A percentile compares a stretch with the other conserved stretches of the same genome.
phyloP scores from a whole-genome alignment of 2,329 filamentous ascomycete species.

The Penicillium sp. region DNA sequence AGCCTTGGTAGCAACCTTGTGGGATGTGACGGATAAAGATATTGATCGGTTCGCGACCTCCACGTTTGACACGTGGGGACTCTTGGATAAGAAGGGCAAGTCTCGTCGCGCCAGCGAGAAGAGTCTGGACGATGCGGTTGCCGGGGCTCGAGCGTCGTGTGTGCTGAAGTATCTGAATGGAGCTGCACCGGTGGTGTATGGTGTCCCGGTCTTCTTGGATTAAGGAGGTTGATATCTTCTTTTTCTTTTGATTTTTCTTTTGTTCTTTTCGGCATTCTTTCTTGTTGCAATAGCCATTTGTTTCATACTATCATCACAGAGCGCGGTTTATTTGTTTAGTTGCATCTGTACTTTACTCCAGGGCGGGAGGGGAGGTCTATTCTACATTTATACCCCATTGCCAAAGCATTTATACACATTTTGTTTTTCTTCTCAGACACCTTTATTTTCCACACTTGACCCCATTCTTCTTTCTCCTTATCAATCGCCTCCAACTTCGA shows the following conservation, averaged over 20 bases:
- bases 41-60: conserved; percentile 85
- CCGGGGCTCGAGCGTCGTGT: conserved; percentile 68
- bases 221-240: conserved; percentile 10
- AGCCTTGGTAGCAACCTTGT: conserved; percentile 84
- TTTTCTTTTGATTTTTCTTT: background rate
- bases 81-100: conserved; percentile 49
- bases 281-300: background rate
- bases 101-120: conserved; percentile 23
- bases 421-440: no score
- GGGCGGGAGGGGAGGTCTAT: no score
- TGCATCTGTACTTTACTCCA: no score
- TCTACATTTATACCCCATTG: no score
- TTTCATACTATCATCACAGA: background rate
- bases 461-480: no score
- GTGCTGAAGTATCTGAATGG: conserved; percentile 87
- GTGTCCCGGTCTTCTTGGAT: conserved; percentile 78
- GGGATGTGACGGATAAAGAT: conserved; percentile 97
- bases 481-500: no score
- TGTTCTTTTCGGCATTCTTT: background rate
- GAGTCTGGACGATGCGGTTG: conserved; percentile 75
- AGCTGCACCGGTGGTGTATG: conserved; percentile 89
- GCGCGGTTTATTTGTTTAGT: no score
- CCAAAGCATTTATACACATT: no score
- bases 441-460: no score
- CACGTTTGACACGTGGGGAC: conserved; percentile 79